Evolutionary conservation across 208 protist species (phyloP), one percentile per base, ranked within the genome.

Genomic region (Acanthamoeba castellanii): DNA sequence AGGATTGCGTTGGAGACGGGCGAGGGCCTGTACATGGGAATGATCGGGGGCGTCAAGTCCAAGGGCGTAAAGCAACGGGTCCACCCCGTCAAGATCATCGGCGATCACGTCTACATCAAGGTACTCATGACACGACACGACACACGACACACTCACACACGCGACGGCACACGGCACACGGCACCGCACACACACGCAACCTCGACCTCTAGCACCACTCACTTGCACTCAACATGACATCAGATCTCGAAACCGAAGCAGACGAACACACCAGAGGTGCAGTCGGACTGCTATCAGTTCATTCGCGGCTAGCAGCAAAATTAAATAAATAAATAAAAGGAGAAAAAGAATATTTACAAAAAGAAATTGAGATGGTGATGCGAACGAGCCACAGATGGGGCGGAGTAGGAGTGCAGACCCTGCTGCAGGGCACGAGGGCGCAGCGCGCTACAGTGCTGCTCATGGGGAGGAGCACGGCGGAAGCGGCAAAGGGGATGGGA

Each of bases 41-140:
- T 89, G 32, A 42, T 50, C n/a, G 52, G 82, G 8, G 82, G n/a
- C 16, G 82, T 89, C 82, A 89, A 89, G 82, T 89, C 82, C 45
- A 89, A 89, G 82, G 82, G 82, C 52, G 50, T 64, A 13, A 89
- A 66, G 82, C 82, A 89, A 27, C 82, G 82, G 11, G 82, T 89
- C 4, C 82, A 89, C 32, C 82, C 82, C 18, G 27, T 66, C 52
- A 74, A 25, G 18, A 42, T 89, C 82, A 89, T 64, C 22, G 82
- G 52, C 52, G 52, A 89, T 89, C 16, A 64, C 50, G 8, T 66
- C 27, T 84, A 55, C 45, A 16, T 84, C 74, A 84, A 84, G 74
- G 74, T 84, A 9, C 13, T 37, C 30, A 22, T n/a, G 18, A 9
- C 27, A 32, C 61, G 22, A 68, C 25, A 25, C 61, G n/a, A 68